Base-by-base conservation (phyloP, 257 asterid species). In the Solanum gracilifrons region DNA sequence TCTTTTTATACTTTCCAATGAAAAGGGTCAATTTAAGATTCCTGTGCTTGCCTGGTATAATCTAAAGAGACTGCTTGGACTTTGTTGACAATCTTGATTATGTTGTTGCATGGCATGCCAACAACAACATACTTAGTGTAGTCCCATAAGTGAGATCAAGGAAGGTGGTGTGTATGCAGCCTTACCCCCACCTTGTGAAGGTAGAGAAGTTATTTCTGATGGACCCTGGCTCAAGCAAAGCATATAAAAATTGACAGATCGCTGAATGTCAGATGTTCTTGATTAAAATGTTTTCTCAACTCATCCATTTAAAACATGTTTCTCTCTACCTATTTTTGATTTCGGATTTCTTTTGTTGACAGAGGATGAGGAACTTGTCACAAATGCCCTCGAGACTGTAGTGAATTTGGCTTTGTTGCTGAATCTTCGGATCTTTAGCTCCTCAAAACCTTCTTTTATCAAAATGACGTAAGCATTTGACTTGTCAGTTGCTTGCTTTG, bases 281-380 rank as follows among this genome's bases (percentile, higher is more conserved):
- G 43, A 51, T 82, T 48, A 48, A 18, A 82, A 48, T 31, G 27
- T 27, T 27, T 48, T 29, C 43, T 48, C 4, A 27, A 82, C 43
- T 48, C 20, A 10, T 82, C 29, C 85, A 9, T 48, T 82, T 82
- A 48, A 79, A 82, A 82, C 85, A 48, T 18, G 43, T 29, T 29
- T 6, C 29, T 48, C n/a, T 29, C 29, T 48, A 16, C 69, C 27
- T 46, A 29, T 82, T 32, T 82, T 64, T 82, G 66, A 31, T 82
- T 48, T 48, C 21, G 69, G 68, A 72, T 32, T 86, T 73, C 33
- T 85, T 32, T 87, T 64, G 82, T 87, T 60, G 86, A 86, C 97
- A 97, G 98, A 97, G 98, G 99, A 97, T 77, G 99, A 97, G 90
- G 99, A 97, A 88, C 98, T 97, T 69, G 99, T 95, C 58, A 97